phyloP scores from a whole-genome alignment of 352 stramenopile species.

The Globisporangium parvum region DNA sequence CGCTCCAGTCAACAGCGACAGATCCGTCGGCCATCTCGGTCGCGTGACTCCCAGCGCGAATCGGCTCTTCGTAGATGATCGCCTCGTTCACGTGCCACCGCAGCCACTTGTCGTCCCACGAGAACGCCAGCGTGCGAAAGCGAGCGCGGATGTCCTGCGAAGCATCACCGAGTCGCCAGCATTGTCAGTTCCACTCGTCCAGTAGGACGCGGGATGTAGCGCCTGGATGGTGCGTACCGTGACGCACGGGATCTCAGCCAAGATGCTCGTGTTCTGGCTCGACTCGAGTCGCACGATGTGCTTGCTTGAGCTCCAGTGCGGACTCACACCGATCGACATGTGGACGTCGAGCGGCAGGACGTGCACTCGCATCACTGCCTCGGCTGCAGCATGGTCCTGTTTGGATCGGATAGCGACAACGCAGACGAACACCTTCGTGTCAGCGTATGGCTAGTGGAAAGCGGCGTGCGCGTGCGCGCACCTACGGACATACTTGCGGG shows the following conservation, averaged over 20 bases:
- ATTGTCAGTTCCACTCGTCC: not conserved
- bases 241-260: slow-evolving; percentile 32
- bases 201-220: not conserved
- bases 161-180: not conserved
- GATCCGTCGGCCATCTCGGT: not conserved
- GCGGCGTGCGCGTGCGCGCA: not conserved
- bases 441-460: not conserved
- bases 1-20: slow-evolving; percentile 2
- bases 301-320: slow-evolving; percentile 6
- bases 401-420: too few species aligned
- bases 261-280: slow-evolving; percentile 26
- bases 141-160: slow-evolving; percentile 21
- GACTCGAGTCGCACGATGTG: slow-evolving; percentile 19
- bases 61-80: slow-evolving; percentile 39
- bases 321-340: slow-evolving; percentile 19
- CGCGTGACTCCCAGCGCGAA: slow-evolving; percentile 3
- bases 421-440: too few species aligned
- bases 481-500: slow-evolving; percentile 4
- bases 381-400: slow-evolving; percentile 4
- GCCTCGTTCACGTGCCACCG: slow-evolving; percentile 52
- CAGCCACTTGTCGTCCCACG: slow-evolving; percentile 47
- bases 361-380: slow-evolving; percentile 24
- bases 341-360: slow-evolving; percentile 18
- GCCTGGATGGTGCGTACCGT: slow-evolving; percentile 11
- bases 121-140: slow-evolving; percentile 30